These are phyloP conservation scores for Cordyceps militaris DNA, from an alignment of 2,329 filamentous ascomycete species.

Conservation along the genomic window DNA sequence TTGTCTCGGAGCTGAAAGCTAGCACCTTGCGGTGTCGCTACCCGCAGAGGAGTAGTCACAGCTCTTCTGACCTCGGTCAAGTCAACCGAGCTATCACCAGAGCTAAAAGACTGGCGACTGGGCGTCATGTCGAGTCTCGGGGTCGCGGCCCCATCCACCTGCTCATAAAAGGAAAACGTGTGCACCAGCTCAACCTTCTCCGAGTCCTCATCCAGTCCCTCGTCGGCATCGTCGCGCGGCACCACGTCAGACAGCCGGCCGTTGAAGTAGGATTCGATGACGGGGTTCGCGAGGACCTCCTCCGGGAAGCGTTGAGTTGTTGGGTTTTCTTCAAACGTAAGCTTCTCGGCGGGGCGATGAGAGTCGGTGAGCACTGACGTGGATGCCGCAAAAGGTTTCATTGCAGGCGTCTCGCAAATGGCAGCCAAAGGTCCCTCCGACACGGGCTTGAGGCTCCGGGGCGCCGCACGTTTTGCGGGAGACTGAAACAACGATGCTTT, in stretches of 20 bases:
- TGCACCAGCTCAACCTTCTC: constrained; percentile 14
- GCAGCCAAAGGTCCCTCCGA: constrained; percentile 19
- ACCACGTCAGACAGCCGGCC: constrained; percentile 39
- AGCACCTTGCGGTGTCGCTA: constrained; percentile 18
- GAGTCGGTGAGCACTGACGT: constrained; percentile 22
- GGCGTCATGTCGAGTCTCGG: background rate
- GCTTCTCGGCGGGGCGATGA: constrained; percentile 28
- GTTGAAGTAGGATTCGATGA: constrained; percentile 33
- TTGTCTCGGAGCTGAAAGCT: constrained; percentile 38
- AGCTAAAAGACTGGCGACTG: background rate
- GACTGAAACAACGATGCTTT: constrained; percentile 46
- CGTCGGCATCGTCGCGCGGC: constrained; percentile 32
- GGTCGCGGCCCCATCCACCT: background rate
- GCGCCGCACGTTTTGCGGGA: constrained; percentile 40
- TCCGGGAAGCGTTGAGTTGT: constrained; percentile 19
- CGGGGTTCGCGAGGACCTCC: constrained; percentile 27
- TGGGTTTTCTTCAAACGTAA: constrained; percentile 29
- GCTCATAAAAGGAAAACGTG: constrained; percentile 4
- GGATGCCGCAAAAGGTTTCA: constrained; percentile 30
- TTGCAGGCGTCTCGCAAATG: constrained; percentile 26
- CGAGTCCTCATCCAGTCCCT: constrained; percentile 25
- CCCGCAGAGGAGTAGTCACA: constrained; percentile 8
- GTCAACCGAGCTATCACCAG: background rate
- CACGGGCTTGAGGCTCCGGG: constrained; percentile 28
- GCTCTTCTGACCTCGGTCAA: background rate